Evolutionary conservation across 2,329 filamentous ascomycete species (phyloP).

Genomic region (Ceratocystis alfenasii): DNA sequence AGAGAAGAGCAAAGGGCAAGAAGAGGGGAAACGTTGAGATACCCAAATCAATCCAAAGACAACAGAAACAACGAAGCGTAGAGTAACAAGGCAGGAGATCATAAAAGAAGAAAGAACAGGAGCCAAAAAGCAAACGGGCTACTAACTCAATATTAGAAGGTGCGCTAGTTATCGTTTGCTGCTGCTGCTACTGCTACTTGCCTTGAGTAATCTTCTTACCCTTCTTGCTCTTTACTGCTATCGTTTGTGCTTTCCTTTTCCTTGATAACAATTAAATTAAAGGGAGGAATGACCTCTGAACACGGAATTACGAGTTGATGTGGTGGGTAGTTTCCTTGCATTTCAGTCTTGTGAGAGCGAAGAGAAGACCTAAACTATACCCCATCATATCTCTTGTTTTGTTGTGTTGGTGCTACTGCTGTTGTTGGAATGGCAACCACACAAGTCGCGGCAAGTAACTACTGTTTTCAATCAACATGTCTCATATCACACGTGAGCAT

Average conservation of each 20-base stretch:
- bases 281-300: not conserved
- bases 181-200: not conserved
- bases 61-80: not conserved
- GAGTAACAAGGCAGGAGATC: conserved; percentile 7
- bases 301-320: not conserved
- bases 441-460: not conserved
- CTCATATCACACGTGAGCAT: not conserved
- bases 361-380: not conserved
- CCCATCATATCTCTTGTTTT: not conserved
- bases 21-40: conserved; percentile 1
- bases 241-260: not conserved
- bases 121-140: not conserved
- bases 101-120: conserved; percentile 3
- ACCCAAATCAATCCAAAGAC: not conserved
- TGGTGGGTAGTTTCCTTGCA: not conserved
- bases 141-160: not conserved
- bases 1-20: not conserved
- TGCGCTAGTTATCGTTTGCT: not conserved
- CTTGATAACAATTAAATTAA: not conserved
- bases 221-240: too few species aligned
- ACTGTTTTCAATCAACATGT: not conserved
- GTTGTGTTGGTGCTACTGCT: not conserved
- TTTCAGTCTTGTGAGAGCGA: not conserved
- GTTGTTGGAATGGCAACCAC: conserved; percentile 5
- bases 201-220: not conserved